A percentile compares a stretch with the other conserved stretches of the same genome.
phyloP scores from a whole-genome alignment of 306 rosid genomes.

The Pueraria montana region DNA sequence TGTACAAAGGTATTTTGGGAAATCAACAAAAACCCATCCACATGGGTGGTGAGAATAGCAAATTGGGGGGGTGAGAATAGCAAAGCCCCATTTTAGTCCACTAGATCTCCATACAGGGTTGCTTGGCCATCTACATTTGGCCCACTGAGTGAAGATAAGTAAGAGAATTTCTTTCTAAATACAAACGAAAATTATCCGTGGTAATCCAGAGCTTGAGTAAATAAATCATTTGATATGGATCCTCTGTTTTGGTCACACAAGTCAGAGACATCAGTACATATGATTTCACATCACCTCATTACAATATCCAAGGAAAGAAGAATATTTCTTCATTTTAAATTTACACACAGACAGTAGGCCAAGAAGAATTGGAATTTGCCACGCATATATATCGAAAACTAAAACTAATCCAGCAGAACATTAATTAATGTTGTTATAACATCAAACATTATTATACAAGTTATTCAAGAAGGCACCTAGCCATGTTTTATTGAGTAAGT shows the following conservation, averaged over 20 bases:
- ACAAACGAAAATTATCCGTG: no score
- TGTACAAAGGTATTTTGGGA: no score
- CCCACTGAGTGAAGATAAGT: no score
- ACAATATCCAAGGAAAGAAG: not conserved
- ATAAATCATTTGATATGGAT: not conserved
- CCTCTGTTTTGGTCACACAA: not conserved
- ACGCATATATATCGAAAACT: not conserved
- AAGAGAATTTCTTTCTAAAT: no score
- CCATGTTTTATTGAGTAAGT: slow-evolving; percentile 41
- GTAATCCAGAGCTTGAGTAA: no score
- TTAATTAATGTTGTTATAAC: not conserved
- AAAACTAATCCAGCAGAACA: not conserved
- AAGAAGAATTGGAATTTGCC: not conserved
- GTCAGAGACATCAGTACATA: not conserved
- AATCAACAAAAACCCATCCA: no score
- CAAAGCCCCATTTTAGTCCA: no score
- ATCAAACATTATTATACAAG: slow-evolving; percentile 4
- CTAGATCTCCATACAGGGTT: no score
- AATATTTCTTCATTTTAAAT: not conserved
- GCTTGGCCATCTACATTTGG: no score
- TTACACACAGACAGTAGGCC: not conserved
- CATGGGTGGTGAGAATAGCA: no score
- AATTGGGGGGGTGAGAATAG: no score
- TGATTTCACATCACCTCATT: not conserved
- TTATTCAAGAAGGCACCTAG: slow-evolving; percentile 23